Evolutionary conservation across 305 asterid genomes (phyloP).

Genomic region (Fraxinus angustifolia): DNA sequence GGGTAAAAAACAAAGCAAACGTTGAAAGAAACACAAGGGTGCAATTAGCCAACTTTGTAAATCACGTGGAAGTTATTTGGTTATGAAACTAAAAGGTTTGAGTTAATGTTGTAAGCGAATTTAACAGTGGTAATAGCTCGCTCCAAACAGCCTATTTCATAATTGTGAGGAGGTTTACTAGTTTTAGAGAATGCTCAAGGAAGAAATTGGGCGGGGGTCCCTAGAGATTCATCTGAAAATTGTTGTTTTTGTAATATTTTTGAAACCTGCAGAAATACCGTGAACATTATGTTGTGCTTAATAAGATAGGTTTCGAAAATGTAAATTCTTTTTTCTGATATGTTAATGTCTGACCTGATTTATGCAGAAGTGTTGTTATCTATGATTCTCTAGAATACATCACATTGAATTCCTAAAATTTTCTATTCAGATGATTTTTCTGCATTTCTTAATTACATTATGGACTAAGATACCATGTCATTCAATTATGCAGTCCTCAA

Average conservation of each 20-base stretch:
- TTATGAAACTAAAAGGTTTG: neutral
- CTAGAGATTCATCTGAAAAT: neutral
- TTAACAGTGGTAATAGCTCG: neutral
- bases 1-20: neutral
- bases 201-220: neutral
- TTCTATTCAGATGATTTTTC: neutral
- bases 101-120: neutral
- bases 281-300: neutral
- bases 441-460: neutral
- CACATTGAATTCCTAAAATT: neutral
- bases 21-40: neutral
- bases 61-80: neutral
- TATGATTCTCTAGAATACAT: neutral
- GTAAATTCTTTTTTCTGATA: neutral
- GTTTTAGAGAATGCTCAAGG: conserved; percentile 1
- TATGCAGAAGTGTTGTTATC: neutral
- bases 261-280: neutral
- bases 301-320: neutral
- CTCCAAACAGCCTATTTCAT: neutral
- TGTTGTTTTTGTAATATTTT: neutral
- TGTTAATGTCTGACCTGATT: neutral
- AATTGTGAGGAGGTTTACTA: neutral
- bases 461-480: neutral
- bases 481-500: conserved; percentile 58
- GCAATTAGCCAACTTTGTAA: neutral